Evolutionary conservation across 2,329 filamentous ascomycete genomes (phyloP).

Genomic region (Ophiocordyceps camponoti-floridani): DNA sequence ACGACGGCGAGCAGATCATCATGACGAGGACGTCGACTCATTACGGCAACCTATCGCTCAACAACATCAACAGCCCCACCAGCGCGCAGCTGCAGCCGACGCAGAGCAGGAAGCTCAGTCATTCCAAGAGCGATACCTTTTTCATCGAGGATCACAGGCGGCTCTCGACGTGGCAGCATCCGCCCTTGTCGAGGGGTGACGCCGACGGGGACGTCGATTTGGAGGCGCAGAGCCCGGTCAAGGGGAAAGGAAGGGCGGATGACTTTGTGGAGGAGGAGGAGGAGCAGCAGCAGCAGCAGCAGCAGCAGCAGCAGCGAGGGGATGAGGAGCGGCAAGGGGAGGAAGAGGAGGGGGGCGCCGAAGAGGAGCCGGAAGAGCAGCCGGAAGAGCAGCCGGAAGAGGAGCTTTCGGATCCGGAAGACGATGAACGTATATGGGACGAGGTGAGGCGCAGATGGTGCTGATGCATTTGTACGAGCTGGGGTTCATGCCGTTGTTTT

Average conservation of each 20-base stretch:
- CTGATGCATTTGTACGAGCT: background rate
- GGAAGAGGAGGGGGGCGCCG: background rate
- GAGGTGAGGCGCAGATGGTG: background rate
- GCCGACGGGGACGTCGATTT: slow-evolving; percentile 4
- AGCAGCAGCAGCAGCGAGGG: too few species aligned
- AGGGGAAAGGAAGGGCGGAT: background rate
- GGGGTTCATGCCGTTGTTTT: background rate
- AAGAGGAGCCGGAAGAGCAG: too few species aligned
- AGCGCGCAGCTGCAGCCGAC: background rate
- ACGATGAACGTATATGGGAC: too few species aligned
- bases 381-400: too few species aligned
- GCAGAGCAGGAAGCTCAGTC: slow-evolving; percentile 4
- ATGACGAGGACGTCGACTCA: background rate
- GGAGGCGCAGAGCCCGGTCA: slow-evolving; percentile 13
- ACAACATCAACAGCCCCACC: background rate
- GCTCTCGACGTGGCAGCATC: slow-evolving; percentile 7
- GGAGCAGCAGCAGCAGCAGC: background rate
- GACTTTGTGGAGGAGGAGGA: background rate
- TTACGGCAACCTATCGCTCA: background rate
- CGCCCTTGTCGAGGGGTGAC: background rate
- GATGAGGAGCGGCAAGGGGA: too few species aligned
- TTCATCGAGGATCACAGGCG: slow-evolving; percentile 15
- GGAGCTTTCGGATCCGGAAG: too few species aligned
- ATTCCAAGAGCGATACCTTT: slow-evolving; percentile 16
- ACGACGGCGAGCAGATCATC: background rate